phyloP scores from a whole-genome alignment of 805 yeast species.

The Maudiozyma bulderi region DNA sequence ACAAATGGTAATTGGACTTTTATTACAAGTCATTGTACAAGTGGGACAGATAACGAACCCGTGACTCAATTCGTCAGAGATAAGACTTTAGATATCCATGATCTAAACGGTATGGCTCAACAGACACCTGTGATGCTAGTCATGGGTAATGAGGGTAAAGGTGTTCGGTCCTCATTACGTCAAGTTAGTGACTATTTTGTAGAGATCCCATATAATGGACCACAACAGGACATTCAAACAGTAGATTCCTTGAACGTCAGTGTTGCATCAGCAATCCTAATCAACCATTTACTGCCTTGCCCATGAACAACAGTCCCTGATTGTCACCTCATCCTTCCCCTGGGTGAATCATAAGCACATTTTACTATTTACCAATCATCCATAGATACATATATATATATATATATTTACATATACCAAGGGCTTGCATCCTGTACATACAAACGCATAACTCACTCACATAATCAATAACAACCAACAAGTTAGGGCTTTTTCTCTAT shows the following conservation, averaged over 20 bases:
- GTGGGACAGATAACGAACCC: slow-evolving; percentile 14
- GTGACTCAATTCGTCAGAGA: slow-evolving; percentile 27
- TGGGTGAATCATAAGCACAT: too few relatives aligned
- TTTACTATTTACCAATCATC: too few relatives aligned
- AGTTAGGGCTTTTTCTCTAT: too few relatives aligned
- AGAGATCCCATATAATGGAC: slow-evolving; percentile 21
- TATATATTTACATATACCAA: too few relatives aligned
- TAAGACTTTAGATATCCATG: slow-evolving; percentile 32
- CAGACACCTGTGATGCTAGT: slow-evolving; percentile 58
- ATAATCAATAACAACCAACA: too few relatives aligned
- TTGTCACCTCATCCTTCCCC: too few relatives aligned
- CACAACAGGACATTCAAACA: background rate
- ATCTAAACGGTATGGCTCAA: slow-evolving; percentile 36
- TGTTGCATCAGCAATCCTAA: slow-evolving; percentile 72
- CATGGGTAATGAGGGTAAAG: slow-evolving; percentile 79
- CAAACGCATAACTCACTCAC: too few relatives aligned
- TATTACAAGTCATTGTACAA: slow-evolving; percentile 42
- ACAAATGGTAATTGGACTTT: slow-evolving; percentile 56
- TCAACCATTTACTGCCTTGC: slow-evolving; percentile 26
- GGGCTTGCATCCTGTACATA: too few relatives aligned
- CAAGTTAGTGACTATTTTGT: slow-evolving; percentile 44
- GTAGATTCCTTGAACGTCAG: slow-evolving; percentile 84
- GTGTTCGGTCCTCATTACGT: slow-evolving; percentile 60
- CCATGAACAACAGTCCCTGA: background rate
- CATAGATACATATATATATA: too few relatives aligned